Evolutionary conservation across 2,329 filamentous ascomycete species (phyloP).

Genomic region (Gnomoniopsis smithogilvyi): DNA sequence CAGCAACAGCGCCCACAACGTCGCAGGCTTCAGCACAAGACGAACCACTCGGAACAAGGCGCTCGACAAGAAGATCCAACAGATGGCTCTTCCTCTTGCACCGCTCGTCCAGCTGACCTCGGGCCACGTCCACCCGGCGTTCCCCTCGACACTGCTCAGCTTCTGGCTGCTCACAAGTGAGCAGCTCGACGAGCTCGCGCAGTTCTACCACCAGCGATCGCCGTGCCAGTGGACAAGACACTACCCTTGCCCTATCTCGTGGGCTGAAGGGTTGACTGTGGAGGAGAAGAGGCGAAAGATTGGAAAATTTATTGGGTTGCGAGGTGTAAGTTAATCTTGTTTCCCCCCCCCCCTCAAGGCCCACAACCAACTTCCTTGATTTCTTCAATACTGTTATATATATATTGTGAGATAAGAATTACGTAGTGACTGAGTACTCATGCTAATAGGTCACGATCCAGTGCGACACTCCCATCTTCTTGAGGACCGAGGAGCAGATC

Average conservation of each 20-base stretch:
- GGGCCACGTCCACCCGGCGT: conserved; percentile 61
- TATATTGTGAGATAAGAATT: too few species aligned
- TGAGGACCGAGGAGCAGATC: conserved; percentile 47
- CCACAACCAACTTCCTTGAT: not conserved
- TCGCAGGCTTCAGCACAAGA: conserved; percentile 29
- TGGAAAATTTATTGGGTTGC: conserved; percentile 70
- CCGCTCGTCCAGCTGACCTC: conserved; percentile 64
- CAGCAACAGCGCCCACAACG: conserved; percentile 14
- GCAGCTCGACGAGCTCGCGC: conserved; percentile 66
- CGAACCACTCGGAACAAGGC: conserved; percentile 44
- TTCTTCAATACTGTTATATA: too few species aligned
- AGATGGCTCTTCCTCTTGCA: conserved; percentile 63
- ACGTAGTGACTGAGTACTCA: conserved; percentile 4
- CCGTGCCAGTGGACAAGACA: conserved; percentile 50
- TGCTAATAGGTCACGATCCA: not conserved
- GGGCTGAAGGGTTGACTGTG: conserved; percentile 50
- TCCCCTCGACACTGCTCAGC: conserved; percentile 63
- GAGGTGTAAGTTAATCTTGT: conserved; percentile 37
- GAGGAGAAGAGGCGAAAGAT: conserved; percentile 71
- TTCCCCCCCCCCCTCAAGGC: not conserved
- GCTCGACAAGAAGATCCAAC: conserved; percentile 58
- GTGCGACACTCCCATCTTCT: conserved; percentile 19
- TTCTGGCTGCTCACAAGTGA: conserved; percentile 72
- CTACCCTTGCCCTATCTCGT: conserved; percentile 68
- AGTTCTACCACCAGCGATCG: conserved; percentile 70